Evolutionary conservation across 169 alveolate genomes (phyloP).

Genomic region (Besnoitia besnoiti): DNA sequence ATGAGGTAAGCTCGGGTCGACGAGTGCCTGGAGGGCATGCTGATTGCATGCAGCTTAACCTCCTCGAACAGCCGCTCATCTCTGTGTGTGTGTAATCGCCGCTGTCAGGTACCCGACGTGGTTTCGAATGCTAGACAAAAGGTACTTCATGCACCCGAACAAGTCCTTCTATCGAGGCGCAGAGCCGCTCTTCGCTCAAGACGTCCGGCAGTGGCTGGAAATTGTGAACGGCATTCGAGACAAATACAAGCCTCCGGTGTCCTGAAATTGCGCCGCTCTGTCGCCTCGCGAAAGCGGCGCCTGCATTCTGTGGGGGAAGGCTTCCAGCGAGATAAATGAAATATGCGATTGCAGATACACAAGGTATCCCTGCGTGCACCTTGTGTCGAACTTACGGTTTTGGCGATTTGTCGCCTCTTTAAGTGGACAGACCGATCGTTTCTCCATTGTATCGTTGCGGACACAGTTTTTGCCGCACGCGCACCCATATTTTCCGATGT

Average conservation of each 20-base stretch:
- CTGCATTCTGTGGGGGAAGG: not conserved
- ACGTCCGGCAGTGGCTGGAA: constrained; percentile 26
- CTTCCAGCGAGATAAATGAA: not conserved
- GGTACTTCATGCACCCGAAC: constrained; percentile 42
- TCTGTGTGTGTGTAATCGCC: not conserved
- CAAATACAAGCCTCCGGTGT: not conserved
- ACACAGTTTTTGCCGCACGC: no score
- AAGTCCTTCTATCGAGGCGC: constrained; percentile 34
- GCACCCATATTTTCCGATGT: no score
- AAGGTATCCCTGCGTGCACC: not conserved
- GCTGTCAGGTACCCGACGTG: constrained; percentile 55
- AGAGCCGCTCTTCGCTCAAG: constrained; percentile 10
- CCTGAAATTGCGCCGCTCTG: not conserved
- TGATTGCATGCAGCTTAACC: no score
- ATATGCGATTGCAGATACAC: no score
- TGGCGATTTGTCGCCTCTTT: no score
- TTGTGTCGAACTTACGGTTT: no score
- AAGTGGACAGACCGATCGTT: no score
- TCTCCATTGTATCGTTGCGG: no score
- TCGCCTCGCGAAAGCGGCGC: not conserved
- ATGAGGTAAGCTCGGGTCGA: not conserved
- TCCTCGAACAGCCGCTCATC: not conserved
- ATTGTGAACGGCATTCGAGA: constrained; percentile 4
- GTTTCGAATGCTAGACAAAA: constrained; percentile 47
- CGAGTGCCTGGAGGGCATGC: no score